Evolutionary conservation across 495 filamentous ascomycete genomes (phyloP), one percentile per base, ranked within the genome.

Genomic region (Penicillium malachiteum): DNA sequence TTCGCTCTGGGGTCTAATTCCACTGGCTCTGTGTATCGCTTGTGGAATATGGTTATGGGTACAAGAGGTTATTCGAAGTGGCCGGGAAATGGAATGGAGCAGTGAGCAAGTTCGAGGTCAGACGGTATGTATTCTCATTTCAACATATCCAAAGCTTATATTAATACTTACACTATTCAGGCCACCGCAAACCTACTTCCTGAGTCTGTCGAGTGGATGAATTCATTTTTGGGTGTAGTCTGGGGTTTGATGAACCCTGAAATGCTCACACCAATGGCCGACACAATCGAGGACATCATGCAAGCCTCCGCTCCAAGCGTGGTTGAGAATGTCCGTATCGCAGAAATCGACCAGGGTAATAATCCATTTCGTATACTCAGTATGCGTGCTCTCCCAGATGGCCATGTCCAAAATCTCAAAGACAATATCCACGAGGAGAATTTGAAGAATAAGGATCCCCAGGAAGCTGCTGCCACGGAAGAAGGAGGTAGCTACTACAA

Each of bases 401-500:
- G 65, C 0, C 87, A 96, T 56, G 88, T 94, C 43, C 71, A 86
- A 62, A 85, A 95, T 0, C 59, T 97, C 51, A 96, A 95, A 67
- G 78, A 85, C 11, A 77, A 89, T 53, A 88, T 92, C 51, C 88
- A 85, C 58, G 85, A 86, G 64, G 80, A 90, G 56, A 91, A 93
- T 62, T 79, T 84, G 64, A 87, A 91, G 71, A 83, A 75, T 41
- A 92, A 90, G 67, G 92, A 96, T 58, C 87, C 90, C 2, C 84
- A 97, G 63, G 90, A 96, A 70, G 81, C 89, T 12, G 89, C 90
- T 7, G 93, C 92, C 7, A 86, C 92, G 50, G 91, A 96, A 68
- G 90, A 95, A 65, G 92, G 90, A 10, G 92, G 92, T 5, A 91
- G 92, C 52, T 95, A 89, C 60, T 97, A 97, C 71, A 97, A 97